Evolutionary conservation across 1,284 basidiomycete genomes (phyloP).

Genomic region (Ceratorhiza oryzae-sativae): DNA sequence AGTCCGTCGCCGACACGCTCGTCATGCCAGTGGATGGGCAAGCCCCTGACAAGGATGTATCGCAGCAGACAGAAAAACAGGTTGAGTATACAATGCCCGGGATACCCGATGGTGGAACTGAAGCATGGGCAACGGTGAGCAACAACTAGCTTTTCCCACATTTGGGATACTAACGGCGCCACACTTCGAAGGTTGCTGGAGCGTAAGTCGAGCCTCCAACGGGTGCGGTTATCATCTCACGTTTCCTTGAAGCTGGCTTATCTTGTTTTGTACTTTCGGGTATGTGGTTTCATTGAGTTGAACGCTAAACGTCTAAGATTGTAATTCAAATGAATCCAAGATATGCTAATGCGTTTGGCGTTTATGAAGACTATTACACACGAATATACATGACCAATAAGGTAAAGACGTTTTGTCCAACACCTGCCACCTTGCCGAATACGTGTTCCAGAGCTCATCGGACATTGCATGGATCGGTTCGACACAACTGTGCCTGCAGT

Average conservation of each 20-base stretch:
- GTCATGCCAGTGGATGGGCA: not conserved
- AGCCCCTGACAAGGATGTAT: not conserved
- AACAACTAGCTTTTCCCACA: no score
- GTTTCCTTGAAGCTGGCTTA: conserved; percentile 9
- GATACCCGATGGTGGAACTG: conserved; percentile 26
- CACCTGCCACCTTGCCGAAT: not conserved
- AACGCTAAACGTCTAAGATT: not conserved
- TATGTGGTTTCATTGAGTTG: not conserved
- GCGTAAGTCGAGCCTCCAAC: conserved; percentile 4
- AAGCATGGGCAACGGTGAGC: conserved; percentile 32
- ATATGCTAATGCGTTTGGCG: conserved; percentile 35
- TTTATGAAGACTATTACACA: conserved; percentile 30
- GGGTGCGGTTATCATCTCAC: not conserved
- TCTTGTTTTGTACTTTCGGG: conserved; percentile 35
- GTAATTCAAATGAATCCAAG: not conserved
- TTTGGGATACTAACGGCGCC: not conserved
- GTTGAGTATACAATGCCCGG: not conserved
- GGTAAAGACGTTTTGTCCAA: not conserved
- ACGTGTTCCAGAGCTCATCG: not conserved
- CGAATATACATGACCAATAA: conserved; percentile 33
- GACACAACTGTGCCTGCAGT: conserved; percentile 32
- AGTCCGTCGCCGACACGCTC: conserved; percentile 5
- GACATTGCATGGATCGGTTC: conserved; percentile 37
- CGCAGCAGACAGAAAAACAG: conserved; percentile 16
- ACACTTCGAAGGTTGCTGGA: conserved; percentile 24